Evolutionary conservation across 1,284 basidiomycete genomes (phyloP).

Genomic region (Ustilago lituana): DNA sequence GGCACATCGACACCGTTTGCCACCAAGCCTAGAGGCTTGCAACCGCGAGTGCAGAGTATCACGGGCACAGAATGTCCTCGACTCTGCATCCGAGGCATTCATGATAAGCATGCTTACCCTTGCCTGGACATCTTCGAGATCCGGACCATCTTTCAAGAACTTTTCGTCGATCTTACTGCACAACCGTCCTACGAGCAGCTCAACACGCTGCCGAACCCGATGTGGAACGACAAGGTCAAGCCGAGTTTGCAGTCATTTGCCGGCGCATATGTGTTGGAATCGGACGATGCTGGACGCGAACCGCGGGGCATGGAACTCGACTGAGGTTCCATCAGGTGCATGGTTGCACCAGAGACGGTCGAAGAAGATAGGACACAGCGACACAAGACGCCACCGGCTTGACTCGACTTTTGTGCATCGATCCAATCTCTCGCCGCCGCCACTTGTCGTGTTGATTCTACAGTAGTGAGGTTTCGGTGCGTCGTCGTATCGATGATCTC

Average conservation of each 20-base stretch:
- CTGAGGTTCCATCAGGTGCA: no score
- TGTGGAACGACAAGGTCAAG: background rate
- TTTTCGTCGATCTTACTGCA: background rate
- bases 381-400: no score
- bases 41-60: background rate
- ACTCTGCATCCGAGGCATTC: slow-evolving; percentile 4
- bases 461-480: no score
- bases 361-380: no score
- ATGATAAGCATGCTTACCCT: slow-evolving; percentile 3
- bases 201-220: background rate
- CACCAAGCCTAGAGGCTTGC: background rate
- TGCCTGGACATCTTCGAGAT: slow-evolving; percentile 4
- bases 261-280: no score
- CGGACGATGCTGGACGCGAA: no score
- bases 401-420: no score
- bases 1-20: background rate
- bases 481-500: no score
- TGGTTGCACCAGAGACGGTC: no score
- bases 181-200: background rate
- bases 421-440: no score
- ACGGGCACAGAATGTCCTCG: background rate
- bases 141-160: background rate
- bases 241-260: background rate
- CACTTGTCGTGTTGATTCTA: no score
- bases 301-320: no score